Evolutionary conservation across 169 alveolate genomes (phyloP).

Genomic region (Plasmodium chabaudi): DNA sequence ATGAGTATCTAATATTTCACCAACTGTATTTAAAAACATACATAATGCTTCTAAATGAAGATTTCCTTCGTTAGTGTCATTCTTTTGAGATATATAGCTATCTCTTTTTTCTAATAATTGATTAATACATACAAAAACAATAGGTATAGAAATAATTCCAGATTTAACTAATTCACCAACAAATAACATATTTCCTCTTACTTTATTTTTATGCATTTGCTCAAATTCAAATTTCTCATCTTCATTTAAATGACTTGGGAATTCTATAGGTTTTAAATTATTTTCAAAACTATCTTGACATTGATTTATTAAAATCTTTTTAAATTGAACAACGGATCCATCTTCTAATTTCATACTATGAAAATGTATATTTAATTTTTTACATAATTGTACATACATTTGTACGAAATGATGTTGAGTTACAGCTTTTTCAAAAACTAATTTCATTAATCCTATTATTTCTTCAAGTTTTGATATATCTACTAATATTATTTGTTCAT

Average conservation of each 20-base stretch:
- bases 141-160: constrained; percentile 87
- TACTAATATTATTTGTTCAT: constrained; percentile 79
- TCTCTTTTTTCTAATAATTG: constrained; percentile 85
- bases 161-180: constrained; percentile 89
- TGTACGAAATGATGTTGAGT: constrained; percentile 91
- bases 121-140: constrained; percentile 87
- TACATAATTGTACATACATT: constrained; percentile 90
- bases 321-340: constrained; percentile 59
- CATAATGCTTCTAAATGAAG: constrained; percentile 89
- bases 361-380: constrained; percentile 84
- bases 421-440: constrained; percentile 88
- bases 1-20: constrained; percentile 84
- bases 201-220: constrained; percentile 88
- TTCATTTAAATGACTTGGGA: constrained; percentile 86
- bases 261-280: constrained; percentile 86
- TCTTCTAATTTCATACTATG: constrained; percentile 77
- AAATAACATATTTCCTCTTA: constrained; percentile 91
- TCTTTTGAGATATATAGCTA: constrained; percentile 78
- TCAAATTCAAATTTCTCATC: constrained; percentile 89
- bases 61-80: constrained; percentile 85
- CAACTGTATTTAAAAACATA: constrained; percentile 89
- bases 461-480: constrained; percentile 83
- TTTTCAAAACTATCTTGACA: constrained; percentile 89
- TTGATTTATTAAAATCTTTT: constrained; percentile 85
- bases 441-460: constrained; percentile 80